A percentile compares a stretch with the other conserved stretches of the same genome.
Conservation (phyloP, 2,329 filamentous ascomycete species). For the Fusarium sacchari region DNA sequence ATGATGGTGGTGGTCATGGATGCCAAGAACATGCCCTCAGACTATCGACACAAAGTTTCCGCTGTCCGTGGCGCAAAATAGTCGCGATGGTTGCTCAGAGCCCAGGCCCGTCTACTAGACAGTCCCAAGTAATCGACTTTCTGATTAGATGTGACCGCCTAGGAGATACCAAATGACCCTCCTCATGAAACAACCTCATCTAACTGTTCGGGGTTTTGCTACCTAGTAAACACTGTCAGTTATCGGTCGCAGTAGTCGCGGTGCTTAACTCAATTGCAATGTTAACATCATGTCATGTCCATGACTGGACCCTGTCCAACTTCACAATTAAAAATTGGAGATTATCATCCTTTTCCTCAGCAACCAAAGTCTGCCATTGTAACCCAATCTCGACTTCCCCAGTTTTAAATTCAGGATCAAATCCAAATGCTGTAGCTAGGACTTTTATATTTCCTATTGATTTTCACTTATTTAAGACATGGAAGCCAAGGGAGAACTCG, state of each 20-base stretch:
- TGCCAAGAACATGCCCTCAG: constrained; percentile 3
- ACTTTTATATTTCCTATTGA: not conserved
- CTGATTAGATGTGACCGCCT: no score
- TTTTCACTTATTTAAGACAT: not conserved
- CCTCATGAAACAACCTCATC: constrained; percentile 2
- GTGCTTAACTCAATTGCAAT: not conserved
- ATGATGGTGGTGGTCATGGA: not conserved
- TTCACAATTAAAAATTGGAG: constrained; percentile 5
- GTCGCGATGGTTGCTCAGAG: constrained; percentile 7
- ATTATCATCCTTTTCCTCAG: constrained; percentile 9
- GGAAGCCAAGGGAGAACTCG: constrained; percentile 5
- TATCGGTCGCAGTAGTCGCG: not conserved
- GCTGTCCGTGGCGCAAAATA: constrained; percentile 24
- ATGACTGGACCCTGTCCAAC: constrained; percentile 1
- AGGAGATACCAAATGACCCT: constrained; percentile 6
- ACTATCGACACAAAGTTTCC: constrained; percentile 14
- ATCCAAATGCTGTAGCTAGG: not conserved
- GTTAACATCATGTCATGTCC: not conserved
- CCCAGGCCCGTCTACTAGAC: not conserved
- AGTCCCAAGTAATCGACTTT: no score
- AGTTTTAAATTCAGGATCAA: not conserved
- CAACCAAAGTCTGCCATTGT: constrained; percentile 15
- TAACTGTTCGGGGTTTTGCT: not conserved
- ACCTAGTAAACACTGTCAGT: not conserved
- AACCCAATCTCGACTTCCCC: constrained; percentile 29